Base-by-base conservation (phyloP, 352 stramenopile genomes). In the Thraustochytrium sp. region DNA sequence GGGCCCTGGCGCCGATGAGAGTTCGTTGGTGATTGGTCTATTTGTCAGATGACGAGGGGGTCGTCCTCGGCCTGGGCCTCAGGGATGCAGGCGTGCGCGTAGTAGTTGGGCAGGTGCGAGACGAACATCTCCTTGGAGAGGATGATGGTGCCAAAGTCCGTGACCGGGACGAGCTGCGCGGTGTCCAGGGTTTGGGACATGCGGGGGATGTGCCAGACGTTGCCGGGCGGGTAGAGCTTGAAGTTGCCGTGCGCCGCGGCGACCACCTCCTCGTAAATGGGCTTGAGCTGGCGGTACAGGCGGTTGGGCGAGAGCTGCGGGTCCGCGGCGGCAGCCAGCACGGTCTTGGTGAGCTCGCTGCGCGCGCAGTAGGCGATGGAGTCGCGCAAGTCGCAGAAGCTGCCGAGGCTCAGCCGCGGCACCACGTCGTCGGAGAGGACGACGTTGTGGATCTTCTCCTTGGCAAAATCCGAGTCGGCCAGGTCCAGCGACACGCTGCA, bases 211-310 rank as follows among this genome's bases (percentile, higher is more conserved):
- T 80, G 51, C 48, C 48, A 64, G 18, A 80, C n/a, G 44, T 44
- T 61, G 21, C 68, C 68, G 9, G 68, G 68, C 26, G 68, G 68
- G 51, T 75, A 80, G 3, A 80, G 51, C 68, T 64, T 80, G 31
- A 53, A 64, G 21, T 46, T 55, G 46, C 5, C 26, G 5, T 80
- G 68, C 46, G 42, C 42, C 8, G 34, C 65, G 1, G 40, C 59
- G 11, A 72, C 59, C 42, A 72, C 26, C 31, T 72, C 13, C 13
- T 72, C 59, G 36, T 72, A 72, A 31, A 49, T 49, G 3, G 59
- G 59, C 36, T 49, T 4, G 13, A 72, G 59, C 26, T 44, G 26
- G 21, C 11, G 8, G 23, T 5, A 4, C 59, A 72, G 40, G 16
- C 46, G 16, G 8, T 38, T 5, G 34, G 34, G 36, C 1, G 29